A percentile compares a stretch with the other conserved stretches of the same genome.
These are phyloP conservation scores for Gossypium rotundifolium DNA, from an alignment of 345 rosid species.

Conservation along the genomic window DNA sequence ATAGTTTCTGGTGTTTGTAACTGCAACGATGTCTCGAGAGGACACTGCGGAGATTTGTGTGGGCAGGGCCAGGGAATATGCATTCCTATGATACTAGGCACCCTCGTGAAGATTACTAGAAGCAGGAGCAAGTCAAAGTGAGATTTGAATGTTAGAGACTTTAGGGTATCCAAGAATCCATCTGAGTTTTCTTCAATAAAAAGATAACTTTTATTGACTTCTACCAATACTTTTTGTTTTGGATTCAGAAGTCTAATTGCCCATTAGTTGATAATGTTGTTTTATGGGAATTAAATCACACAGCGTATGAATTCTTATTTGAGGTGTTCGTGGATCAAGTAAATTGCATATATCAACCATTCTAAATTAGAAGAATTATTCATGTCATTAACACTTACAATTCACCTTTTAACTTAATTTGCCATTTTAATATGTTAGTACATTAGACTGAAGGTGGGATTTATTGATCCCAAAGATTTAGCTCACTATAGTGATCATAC, in stretches of 20 bases:
- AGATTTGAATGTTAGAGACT: neutral
- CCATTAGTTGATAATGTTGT: no score
- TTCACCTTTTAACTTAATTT: no score
- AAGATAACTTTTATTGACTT: neutral
- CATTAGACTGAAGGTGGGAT: no score
- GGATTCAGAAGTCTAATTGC: neutral
- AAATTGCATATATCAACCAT: no score
- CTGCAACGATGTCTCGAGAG: constrained; percentile 10
- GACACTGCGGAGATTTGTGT: constrained; percentile 16
- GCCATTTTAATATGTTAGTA: no score
- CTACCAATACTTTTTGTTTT: neutral
- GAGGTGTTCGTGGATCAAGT: no score
- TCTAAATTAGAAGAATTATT: no score
- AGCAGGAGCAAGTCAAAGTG: constrained; percentile 31
- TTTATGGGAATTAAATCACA: no score
- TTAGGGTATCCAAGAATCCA: neutral
- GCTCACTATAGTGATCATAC: no score
- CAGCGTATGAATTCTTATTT: no score
- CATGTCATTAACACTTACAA: no score
- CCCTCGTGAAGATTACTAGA: constrained; percentile 32
- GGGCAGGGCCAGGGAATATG: constrained; percentile 29
- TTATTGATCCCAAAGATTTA: no score
- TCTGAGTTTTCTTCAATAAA: neutral
- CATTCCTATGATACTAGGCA: constrained; percentile 36
- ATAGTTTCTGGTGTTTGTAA: constrained; percentile 2